Percentiles rank a stretch among this genome's conserved stretches.
These are phyloP conservation scores for Penicillium coffeae DNA, from an alignment of 495 filamentous ascomycete genomes.

Conservation along the genomic window DNA sequence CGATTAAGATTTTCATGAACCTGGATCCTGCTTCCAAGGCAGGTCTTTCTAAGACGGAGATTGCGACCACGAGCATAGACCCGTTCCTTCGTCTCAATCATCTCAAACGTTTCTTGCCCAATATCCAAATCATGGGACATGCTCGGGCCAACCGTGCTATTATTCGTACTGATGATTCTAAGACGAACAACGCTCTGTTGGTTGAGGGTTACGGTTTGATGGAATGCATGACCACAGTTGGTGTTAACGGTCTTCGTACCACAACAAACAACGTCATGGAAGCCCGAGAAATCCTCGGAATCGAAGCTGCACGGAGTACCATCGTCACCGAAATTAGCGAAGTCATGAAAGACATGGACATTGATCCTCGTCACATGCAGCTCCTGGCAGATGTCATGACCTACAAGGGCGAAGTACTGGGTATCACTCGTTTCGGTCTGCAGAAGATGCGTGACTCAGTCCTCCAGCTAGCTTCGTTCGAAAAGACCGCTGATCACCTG, in stretches of 20 bases:
- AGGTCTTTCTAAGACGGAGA: slow-evolving; percentile 52
- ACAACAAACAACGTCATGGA: slow-evolving; percentile 89
- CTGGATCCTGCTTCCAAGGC: slow-evolving; percentile 52
- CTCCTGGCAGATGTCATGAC: slow-evolving; percentile 99
- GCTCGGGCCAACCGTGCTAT: slow-evolving; percentile 82
- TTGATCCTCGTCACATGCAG: slow-evolving; percentile 98
- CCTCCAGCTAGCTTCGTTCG: slow-evolving; percentile 91
- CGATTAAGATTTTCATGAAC: slow-evolving; percentile 55
- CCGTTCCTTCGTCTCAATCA: slow-evolving; percentile 77
- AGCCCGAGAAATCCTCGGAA: slow-evolving; percentile 85
- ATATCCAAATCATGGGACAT: slow-evolving; percentile 80
- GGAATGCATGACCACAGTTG: slow-evolving; percentile 86
- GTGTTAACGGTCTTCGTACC: slow-evolving; percentile 70
- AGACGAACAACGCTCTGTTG: slow-evolving; percentile 61
- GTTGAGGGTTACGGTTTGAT: slow-evolving; percentile 93
- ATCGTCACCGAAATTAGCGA: slow-evolving; percentile 74
- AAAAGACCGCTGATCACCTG: slow-evolving; percentile 96
- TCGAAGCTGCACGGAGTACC: slow-evolving; percentile 85
- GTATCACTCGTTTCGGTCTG: slow-evolving; percentile 93
- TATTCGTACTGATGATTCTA: slow-evolving; percentile 69
- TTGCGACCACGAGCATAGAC: slow-evolving; percentile 55
- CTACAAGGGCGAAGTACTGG: slow-evolving; percentile 95
- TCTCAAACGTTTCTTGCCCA: slow-evolving; percentile 75
- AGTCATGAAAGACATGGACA: slow-evolving; percentile 91
- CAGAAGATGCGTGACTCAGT: slow-evolving; percentile 96